These are phyloP conservation scores for Jacaranda mimosifolia DNA, from an alignment of 257 asterid genomes.

Conservation along the genomic window DNA sequence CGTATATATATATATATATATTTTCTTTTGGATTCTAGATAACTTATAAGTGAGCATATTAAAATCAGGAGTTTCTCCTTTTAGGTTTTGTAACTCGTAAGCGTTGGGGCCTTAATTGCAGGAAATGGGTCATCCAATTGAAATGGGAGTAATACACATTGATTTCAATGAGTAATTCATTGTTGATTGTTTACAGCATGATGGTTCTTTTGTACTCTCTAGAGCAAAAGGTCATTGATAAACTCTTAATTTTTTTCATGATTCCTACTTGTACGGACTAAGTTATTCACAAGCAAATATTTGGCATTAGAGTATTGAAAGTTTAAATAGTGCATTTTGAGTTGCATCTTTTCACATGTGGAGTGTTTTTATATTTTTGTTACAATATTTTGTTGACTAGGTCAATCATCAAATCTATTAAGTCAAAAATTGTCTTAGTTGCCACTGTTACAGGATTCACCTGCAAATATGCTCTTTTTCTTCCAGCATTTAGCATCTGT, in stretches of 20 bases:
- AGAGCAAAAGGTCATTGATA: neutral
- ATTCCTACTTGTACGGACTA: neutral
- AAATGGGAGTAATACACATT: neutral
- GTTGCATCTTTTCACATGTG: neutral
- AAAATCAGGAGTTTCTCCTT: neutral
- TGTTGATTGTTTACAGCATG: constrained; percentile 8
- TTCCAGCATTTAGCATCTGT: neutral
- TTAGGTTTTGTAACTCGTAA: neutral
- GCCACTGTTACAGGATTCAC: neutral
- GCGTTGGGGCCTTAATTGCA: neutral
- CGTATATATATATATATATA: neutral
- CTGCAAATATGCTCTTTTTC: constrained; percentile 7
- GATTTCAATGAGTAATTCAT: neutral
- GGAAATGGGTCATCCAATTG: neutral
- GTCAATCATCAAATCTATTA: neutral
- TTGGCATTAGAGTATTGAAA: neutral
- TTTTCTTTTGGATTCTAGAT: no score
- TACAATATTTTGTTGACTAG: neutral
- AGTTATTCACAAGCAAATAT: neutral
- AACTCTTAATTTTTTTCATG: neutral
- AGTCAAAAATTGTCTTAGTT: constrained; percentile 19
- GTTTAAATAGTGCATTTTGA: neutral
- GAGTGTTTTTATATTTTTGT: neutral
- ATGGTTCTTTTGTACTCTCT: neutral
- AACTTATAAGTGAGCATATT: neutral